Conservation (phyloP, 2,329 filamentous ascomycete species). For the Pleoardoris graminearum region DNA sequence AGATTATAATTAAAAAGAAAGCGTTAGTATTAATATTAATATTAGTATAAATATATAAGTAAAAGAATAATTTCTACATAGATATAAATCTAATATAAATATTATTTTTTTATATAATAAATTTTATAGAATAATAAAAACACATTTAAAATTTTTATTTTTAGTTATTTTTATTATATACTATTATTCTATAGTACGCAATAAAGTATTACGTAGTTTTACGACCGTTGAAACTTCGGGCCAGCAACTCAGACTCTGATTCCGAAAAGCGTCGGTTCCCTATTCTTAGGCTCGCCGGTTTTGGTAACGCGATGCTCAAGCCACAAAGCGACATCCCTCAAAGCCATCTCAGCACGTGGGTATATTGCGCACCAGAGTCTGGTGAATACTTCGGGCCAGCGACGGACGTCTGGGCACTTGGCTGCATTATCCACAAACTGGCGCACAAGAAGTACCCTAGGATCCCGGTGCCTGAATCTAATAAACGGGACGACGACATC, state of each 20-base stretch:
- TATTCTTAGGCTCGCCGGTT: background rate
- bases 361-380: background rate
- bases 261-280: background rate
- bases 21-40: too few relatives aligned
- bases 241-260: background rate
- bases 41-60: too few relatives aligned
- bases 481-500: background rate
- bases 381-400: background rate
- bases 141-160: too few relatives aligned
- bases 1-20: too few relatives aligned
- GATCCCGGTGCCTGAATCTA: background rate
- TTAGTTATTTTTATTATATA: too few relatives aligned
- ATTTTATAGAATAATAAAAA: too few relatives aligned
- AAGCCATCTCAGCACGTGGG: background rate
- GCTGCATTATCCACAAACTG: constrained; percentile 1
- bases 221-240: too few relatives aligned
- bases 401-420: constrained; percentile 4
- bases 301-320: background rate
- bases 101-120: too few relatives aligned
- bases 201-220: too few relatives aligned
- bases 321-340: background rate
- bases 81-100: too few relatives aligned
- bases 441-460: background rate
- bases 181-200: too few relatives aligned
- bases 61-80: too few relatives aligned